A percentile compares a stretch with the other conserved stretches of the same genome.
Conservation (phyloP, 2,329 filamentous ascomycete species). For the Penicillium sp. region DNA sequence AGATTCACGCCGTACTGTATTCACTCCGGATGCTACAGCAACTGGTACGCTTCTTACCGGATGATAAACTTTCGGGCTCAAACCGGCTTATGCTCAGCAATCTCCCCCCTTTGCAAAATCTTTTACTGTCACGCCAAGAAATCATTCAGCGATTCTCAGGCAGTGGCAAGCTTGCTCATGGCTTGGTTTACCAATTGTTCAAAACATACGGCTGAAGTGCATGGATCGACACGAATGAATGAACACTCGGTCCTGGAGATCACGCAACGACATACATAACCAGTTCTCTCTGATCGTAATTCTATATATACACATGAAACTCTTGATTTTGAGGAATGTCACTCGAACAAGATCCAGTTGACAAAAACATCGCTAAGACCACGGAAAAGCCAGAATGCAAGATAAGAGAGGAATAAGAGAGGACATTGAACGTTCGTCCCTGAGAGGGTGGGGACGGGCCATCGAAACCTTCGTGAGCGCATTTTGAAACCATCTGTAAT, state of each 20-base stretch:
- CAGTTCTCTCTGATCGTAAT: neutral
- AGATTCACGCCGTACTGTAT: constrained; percentile 66
- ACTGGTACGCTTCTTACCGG: constrained; percentile 48
- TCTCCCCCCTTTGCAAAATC: constrained; percentile 39
- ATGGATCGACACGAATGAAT: neutral
- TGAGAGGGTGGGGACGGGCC: no score
- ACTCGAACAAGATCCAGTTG: neutral
- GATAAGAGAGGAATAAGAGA: neutral
- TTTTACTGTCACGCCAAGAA: constrained; percentile 37
- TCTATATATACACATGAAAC: neutral
- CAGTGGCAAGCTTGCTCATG: constrained; percentile 15
- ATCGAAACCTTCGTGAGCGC: neutral
- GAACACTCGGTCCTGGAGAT: neutral
- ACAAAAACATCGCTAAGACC: neutral
- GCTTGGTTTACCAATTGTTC: constrained; percentile 20
- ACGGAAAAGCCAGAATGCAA: neutral
- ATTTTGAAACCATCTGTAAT: neutral
- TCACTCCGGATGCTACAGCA: constrained; percentile 67
- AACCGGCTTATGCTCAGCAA: constrained; percentile 31
- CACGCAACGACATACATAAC: neutral
- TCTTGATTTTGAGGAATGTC: neutral
- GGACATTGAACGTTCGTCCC: neutral
- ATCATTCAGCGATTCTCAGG: constrained; percentile 23
- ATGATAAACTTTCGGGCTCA: constrained; percentile 18
- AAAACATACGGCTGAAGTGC: constrained; percentile 21